Percentiles rank a stretch among this genome's conserved stretches.
phyloP scores from a whole-genome alignment of 305 asterid genomes.

The Fraxinus ornus region DNA sequence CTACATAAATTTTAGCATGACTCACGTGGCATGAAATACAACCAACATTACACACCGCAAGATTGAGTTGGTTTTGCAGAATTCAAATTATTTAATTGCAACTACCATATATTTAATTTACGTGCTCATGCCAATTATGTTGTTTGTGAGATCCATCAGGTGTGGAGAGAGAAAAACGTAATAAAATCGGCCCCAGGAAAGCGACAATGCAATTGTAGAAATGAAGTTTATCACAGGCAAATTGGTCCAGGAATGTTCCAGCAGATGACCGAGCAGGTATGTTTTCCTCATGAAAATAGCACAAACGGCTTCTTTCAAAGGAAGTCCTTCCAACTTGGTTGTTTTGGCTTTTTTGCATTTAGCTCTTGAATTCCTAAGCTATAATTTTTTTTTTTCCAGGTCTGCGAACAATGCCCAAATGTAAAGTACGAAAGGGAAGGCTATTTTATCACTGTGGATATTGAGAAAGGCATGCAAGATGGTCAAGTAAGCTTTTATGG shows the following conservation, averaged over 20 bases:
- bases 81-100: not conserved
- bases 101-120: constrained; percentile 11
- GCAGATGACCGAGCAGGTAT: constrained; percentile 99
- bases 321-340: constrained; percentile 1
- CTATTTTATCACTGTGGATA: constrained; percentile 84
- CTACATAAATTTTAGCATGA: not conserved
- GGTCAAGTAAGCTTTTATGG: constrained; percentile 61
- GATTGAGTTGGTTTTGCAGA: not conserved
- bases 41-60: not conserved
- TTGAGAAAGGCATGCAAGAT: constrained; percentile 98
- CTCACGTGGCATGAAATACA: not conserved
- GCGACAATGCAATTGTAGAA: constrained; percentile 95
- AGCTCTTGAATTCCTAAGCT: not conserved
- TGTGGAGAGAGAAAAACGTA: constrained; percentile 93
- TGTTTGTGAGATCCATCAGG: constrained; percentile 44
- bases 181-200: constrained; percentile 92
- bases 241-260: constrained; percentile 99
- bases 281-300: constrained; percentile 10
- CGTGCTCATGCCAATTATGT: not conserved
- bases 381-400: constrained; percentile 46
- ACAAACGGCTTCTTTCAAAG: not conserved
- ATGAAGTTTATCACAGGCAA: constrained; percentile 98
- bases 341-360: constrained; percentile 4
- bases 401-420: constrained; percentile 92
- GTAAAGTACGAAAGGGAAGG: constrained; percentile 96